Evolutionary conservation across 768 basidiomycete species (phyloP), one percentile per base, ranked within the genome.

Genomic region (Tubosaeta sp.): DNA sequence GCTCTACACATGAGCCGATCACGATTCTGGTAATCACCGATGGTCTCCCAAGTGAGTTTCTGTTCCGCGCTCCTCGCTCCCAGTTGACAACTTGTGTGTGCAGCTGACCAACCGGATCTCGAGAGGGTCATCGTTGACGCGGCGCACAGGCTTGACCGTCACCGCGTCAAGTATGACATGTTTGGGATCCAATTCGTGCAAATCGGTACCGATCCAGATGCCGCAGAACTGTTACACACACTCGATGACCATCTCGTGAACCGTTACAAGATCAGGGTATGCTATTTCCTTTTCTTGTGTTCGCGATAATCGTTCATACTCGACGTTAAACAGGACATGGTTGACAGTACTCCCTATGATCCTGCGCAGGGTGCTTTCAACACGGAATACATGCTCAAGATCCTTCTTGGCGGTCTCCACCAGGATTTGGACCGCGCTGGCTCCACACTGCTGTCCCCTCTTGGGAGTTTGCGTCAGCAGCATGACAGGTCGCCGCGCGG

Each of bases 121-220:
- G 58, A 63, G 43, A 54, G 50, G 7, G 66, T 67, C 2, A 65
- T 76, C 10, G 66, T 75, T 14, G 61, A 65, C 5, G 60, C 67
- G 16, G 75, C 75, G 3, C 67, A 67, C 25, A 63, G 73, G 25
- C 69, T 76, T 18, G 75, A 77, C 44, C 61, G 61, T 32, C 66
- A 60, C 1, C 59, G 58, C 3, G 63, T 67, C 46, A 72, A 63
- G 22, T 57, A 67, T 2, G 63, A 68, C 14, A 71, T 73, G 62
- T 65, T 79, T 6, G 73, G 76, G 9, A 65, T 79, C 25, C 73
- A 75, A 36, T 74, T 79, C 35, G 64, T 79, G 34, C 77, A 78
- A 55, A 73, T 78, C 19, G 77, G 77, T 0, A 63, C 67, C 3
- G 69, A 69, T 43, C 49, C 56, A 1, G 71, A 47, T 44, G 74